Base-by-base conservation (phyloP, 805 yeast species). In the Ogataea salicorniae region DNA sequence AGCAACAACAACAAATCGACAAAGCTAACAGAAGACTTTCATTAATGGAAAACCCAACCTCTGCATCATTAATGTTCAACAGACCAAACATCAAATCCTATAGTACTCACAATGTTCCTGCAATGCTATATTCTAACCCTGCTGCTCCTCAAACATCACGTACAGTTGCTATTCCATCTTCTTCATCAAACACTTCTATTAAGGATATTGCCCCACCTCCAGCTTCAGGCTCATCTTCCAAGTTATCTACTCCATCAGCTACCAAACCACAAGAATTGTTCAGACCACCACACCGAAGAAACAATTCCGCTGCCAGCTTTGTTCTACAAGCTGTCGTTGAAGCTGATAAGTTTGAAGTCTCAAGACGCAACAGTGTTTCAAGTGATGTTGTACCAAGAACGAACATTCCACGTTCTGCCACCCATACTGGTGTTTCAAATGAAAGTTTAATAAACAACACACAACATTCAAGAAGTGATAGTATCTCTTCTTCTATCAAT, bases 321-420 rank as follows among this genome's bases (percentile, higher is more conserved):
- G 91, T 85, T 9, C 69, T 85, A 49, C 87, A 84, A 59, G 90
- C 90, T 0, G 85, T 84, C 45, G 89, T 81, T 14, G 79, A 81
- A 50, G 87, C 86, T 8, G 83, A 79, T 56, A 70, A 67, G 20
- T 58, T 55, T 42, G 69, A 68, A 49, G 59, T 55, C 31, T 58
- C 61, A 5, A 56, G 69, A 46, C 58, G 70, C 37, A 63, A 62
- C 50, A 65, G 70, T 51, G 44, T 61, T 31, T 51, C 60, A 13
- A 42, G 46, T 37, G 62, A 56, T 26, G 34, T 47, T 15, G 34
- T 55, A 15, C 45, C 56, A 18, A 53, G 52, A 36, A 39, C 46
- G 34, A 34, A 52, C 8, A 49, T 46, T 37, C 69, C 71, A 51
- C 62, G 72, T 50, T 66, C 74, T 2, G 62, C 68, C 15, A 66